phyloP scores from a whole-genome alignment of 495 filamentous ascomycete species.

The Chlorociboria aeruginascens region DNA sequence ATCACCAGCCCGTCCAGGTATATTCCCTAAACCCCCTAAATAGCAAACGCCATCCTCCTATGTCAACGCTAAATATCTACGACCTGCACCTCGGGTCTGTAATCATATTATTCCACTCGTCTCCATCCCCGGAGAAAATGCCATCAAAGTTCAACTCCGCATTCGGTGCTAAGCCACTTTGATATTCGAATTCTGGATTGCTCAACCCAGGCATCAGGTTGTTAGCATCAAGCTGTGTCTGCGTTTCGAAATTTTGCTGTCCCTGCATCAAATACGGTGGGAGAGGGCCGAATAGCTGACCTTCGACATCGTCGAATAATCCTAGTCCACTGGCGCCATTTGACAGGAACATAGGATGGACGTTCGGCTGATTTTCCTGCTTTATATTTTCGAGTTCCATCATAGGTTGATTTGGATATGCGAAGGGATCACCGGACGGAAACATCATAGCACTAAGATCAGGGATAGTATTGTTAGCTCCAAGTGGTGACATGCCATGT shows the following conservation, averaged over 20 bases:
- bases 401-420: conserved; percentile 78
- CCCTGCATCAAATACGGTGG: conserved; percentile 34
- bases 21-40: too few species aligned
- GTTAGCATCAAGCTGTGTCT: conserved; percentile 1
- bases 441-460: conserved; percentile 86
- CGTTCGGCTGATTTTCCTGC: conserved; percentile 13
- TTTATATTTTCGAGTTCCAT: conserved; percentile 36
- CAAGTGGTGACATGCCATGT: conserved; percentile 2
- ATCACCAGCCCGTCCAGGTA: too few species aligned
- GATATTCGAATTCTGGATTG: conserved; percentile 9
- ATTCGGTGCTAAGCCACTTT: conserved; percentile 9
- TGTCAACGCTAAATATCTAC: background rate
- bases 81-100: background rate
- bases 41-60: background rate
- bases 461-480: conserved; percentile 10
- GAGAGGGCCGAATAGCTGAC: conserved; percentile 40
- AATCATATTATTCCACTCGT: conserved; percentile 10
- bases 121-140: conserved; percentile 11
- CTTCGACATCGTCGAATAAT: conserved; percentile 36
- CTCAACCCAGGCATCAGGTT: conserved; percentile 10
- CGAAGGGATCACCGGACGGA: conserved; percentile 77
- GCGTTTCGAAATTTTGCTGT: conserved; percentile 8
- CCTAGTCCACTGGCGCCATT: conserved; percentile 4
- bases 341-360: conserved; percentile 17
- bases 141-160: conserved; percentile 14